Percentiles rank a stretch among this genome's conserved stretches.
Evolutionary conservation across 2,329 filamentous ascomycete species (phyloP).

Genomic region (Biscogniauxia marginata): DNA sequence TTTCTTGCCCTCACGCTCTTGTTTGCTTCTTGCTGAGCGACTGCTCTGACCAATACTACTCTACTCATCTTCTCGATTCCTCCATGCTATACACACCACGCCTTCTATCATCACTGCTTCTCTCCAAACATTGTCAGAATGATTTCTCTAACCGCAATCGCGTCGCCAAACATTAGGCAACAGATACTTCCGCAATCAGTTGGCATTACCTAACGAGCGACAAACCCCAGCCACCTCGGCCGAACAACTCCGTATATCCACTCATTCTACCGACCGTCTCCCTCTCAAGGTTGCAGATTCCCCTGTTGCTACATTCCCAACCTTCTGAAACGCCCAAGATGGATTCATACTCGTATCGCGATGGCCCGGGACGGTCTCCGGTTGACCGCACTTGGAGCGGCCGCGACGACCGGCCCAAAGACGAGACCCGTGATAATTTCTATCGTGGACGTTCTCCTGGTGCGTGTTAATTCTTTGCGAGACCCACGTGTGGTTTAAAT

Average conservation of each 20-base stretch:
- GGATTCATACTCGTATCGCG: slow-evolving; percentile 58
- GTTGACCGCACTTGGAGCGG: slow-evolving; percentile 50
- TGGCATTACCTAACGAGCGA: slow-evolving; percentile 29
- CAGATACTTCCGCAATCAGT: slow-evolving; percentile 19
- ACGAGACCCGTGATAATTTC: slow-evolving; percentile 58
- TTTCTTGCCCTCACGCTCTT: slow-evolving; percentile 20
- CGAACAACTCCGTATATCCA: slow-evolving; percentile 8
- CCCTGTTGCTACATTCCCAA: neutral
- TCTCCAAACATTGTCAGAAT: slow-evolving; percentile 39
- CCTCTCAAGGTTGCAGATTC: neutral
- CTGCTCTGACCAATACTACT: slow-evolving; percentile 25
- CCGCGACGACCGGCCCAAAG: slow-evolving; percentile 53
- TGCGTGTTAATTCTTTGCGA: slow-evolving; percentile 42
- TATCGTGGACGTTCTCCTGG: slow-evolving; percentile 70
- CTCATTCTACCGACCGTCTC: slow-evolving; percentile 5
- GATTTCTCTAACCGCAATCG: slow-evolving; percentile 56
- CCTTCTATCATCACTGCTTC: slow-evolving; percentile 24
- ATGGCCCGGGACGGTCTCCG: slow-evolving; percentile 52
- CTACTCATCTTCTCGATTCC: slow-evolving; percentile 28
- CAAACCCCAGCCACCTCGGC: slow-evolving; percentile 14
- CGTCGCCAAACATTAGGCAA: slow-evolving; percentile 51
- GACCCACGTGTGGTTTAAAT: neutral
- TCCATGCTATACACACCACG: slow-evolving; percentile 18
- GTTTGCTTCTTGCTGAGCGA: slow-evolving; percentile 34
- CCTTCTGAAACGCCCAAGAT: slow-evolving; percentile 35